phyloP scores from a whole-genome alignment of 2,329 filamentous ascomycete genomes.

The Ilyonectria destructans region DNA sequence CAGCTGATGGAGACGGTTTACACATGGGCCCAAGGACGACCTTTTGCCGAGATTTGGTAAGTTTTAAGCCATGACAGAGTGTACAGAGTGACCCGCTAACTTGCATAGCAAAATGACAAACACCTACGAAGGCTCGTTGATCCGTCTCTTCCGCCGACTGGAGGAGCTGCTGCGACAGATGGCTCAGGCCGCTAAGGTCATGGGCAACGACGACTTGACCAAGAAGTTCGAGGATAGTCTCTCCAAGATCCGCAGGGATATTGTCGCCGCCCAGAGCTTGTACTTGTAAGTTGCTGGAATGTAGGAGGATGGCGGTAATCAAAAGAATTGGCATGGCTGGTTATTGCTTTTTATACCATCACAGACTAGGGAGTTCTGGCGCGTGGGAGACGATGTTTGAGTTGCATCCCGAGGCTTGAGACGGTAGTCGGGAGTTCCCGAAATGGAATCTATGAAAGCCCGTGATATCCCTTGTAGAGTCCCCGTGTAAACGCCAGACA shows the following conservation, averaged over 20 bases:
- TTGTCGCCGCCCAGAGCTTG: constrained; percentile 94
- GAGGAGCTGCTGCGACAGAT: constrained; percentile 97
- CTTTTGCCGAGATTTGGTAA: constrained; percentile 96
- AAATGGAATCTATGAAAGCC: constrained; percentile 44
- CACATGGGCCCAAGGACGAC: constrained; percentile 90
- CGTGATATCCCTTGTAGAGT: constrained; percentile 28
- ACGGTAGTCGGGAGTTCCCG: constrained; percentile 24
- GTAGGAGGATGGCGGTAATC: constrained; percentile 24
- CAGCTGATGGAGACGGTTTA: constrained; percentile 98
- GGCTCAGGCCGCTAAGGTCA: constrained; percentile 95
- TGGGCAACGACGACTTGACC: constrained; percentile 96
- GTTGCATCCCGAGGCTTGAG: constrained; percentile 28
- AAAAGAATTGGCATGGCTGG: constrained; percentile 31
- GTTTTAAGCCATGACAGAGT: constrained; percentile 56
- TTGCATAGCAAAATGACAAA: constrained; percentile 94
- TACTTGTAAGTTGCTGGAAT: constrained; percentile 75
- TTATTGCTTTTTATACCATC: constrained; percentile 45
- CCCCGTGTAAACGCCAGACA: constrained; percentile 26
- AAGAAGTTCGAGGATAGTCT: constrained; percentile 92
- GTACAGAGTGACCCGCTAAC: constrained; percentile 39
- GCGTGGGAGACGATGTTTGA: constrained; percentile 39
- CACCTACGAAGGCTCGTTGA: constrained; percentile 96
- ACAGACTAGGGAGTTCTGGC: constrained; percentile 47
- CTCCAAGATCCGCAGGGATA: constrained; percentile 89
- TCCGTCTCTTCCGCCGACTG: constrained; percentile 94